Percentiles rank a stretch among this genome's conserved stretches.
Conservation (phyloP, 805 yeast species). For the Tetrapisispora namnaoensis region DNA sequence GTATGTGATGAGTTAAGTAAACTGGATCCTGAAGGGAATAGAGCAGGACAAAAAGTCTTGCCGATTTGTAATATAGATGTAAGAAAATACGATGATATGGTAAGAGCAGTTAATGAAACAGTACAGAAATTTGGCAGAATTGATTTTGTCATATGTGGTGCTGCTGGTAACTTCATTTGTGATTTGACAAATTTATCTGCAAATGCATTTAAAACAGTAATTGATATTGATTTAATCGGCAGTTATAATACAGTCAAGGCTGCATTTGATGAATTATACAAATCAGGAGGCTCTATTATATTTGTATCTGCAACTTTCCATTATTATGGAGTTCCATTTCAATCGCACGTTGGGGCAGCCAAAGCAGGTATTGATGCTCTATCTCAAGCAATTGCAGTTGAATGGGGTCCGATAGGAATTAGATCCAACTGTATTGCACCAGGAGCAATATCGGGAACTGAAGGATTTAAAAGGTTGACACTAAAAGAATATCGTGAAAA, state of each 20-base stretch:
- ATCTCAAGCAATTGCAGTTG: slow-evolving; percentile 76
- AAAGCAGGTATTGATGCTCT: slow-evolving; percentile 93
- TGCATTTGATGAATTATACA: slow-evolving; percentile 50
- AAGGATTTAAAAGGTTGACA: slow-evolving; percentile 65
- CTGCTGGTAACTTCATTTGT: slow-evolving; percentile 87
- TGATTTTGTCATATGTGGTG: slow-evolving; percentile 87
- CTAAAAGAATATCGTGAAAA: slow-evolving; percentile 32
- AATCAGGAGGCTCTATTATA: slow-evolving; percentile 59
- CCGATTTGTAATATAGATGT: slow-evolving; percentile 74
- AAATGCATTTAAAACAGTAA: slow-evolving; percentile 82
- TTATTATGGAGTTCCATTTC: slow-evolving; percentile 81
- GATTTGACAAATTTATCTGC: slow-evolving; percentile 70
- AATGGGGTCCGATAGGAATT: slow-evolving; percentile 82
- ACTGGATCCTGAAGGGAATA: slow-evolving; percentile 29
- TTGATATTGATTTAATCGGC: slow-evolving; percentile 80
- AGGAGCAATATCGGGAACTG: slow-evolving; percentile 81
- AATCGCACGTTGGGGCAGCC: slow-evolving; percentile 87
- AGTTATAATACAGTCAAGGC: slow-evolving; percentile 88
- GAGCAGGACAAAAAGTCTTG: slow-evolving; percentile 51
- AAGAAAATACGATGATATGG: slow-evolving; percentile 51
- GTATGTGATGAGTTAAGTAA: slow-evolving; percentile 60
- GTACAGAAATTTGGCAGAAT: slow-evolving; percentile 64
- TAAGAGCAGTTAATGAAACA: slow-evolving; percentile 53
- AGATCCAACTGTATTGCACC: slow-evolving; percentile 84
- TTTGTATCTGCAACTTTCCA: slow-evolving; percentile 88